Evolutionary conservation across 2,329 filamentous ascomycete genomes (phyloP), one percentile per base, ranked within the genome.

Genomic region (Trichoderma arundinaceum): DNA sequence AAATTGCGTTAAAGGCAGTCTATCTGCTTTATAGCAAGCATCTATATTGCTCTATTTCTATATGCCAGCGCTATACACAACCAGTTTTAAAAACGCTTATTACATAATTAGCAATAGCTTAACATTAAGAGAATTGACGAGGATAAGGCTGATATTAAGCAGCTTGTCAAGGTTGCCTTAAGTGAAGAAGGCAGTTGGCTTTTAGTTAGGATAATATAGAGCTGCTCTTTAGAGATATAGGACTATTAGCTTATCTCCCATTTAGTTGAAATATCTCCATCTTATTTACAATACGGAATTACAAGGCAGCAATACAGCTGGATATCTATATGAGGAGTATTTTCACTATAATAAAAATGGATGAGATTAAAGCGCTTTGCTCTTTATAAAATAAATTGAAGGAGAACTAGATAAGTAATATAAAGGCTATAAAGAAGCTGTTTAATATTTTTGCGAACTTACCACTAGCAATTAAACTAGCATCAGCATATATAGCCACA

Each of bases 191-290:
- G 74, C 1, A 67, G 66, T 1, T 83, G 79, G 81, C 70, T 83
- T 1, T 64, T 82, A 39, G 71, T 83, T 51, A 10, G 3, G 79
- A 83, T 64, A 77, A 83, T 63, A 56, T 56, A 2, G 61, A 74
- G 1, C 63, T 80, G 1, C 63, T 78, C 1, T 72, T 74, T 43
- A 68, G 68, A 32, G 15, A 65, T 9, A 44, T 66, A 17, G 32
- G 44, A 28, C 19, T 52, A 4, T 53, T 10, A 7, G 28, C 32
- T 22, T 62, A 61, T 63, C 51, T 69, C 6, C 68, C 66, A 32
- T 68, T 52, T 7, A 66, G 63, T 46, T 44, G 17, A 2, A 65
- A 44, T 3, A 69, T 68, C 35, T 71, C 67, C 7, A 67, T 69
- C 8, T 35, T 71, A 1, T 52, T 71, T 32, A 71, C 54, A 10